Evolutionary conservation across 1,139 yeast species (phyloP).

Genomic region (Oligophagozyma castellii): DNA sequence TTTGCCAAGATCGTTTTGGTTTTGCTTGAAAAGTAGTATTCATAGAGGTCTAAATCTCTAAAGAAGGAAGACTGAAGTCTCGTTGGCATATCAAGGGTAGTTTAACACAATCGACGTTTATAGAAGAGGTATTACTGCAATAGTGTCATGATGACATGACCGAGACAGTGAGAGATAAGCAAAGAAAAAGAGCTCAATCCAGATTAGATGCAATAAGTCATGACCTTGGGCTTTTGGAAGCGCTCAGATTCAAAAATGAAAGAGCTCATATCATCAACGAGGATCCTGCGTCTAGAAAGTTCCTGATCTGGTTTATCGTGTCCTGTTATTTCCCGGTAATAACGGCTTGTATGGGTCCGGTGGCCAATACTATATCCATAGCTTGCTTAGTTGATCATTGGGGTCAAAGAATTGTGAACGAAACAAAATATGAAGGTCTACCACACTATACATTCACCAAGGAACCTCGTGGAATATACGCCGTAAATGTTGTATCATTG

Average conservation of each 20-base stretch:
- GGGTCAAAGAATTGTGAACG: conserved; percentile 29
- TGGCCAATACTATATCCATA: conserved; percentile 59
- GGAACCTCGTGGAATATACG: conserved; percentile 34
- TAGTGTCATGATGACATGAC: not conserved
- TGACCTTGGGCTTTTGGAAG: conserved; percentile 8
- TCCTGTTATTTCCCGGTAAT: conserved; percentile 58
- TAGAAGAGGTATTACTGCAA: no score
- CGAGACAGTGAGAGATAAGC: not conserved
- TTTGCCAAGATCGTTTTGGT: no score
- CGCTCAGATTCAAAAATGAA: conserved; percentile 14
- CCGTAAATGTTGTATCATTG: conserved; percentile 48
- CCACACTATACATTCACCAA: conserved; percentile 7
- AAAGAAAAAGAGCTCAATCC: not conserved
- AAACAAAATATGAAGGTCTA: not conserved
- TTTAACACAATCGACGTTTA: no score
- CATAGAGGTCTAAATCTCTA: no score
- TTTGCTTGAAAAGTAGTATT: no score
- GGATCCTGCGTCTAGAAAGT: conserved; percentile 20
- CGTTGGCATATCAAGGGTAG: no score
- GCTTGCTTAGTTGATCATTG: conserved; percentile 63
- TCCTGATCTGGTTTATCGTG: conserved; percentile 44
- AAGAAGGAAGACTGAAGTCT: no score
- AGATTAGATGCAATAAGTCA: conserved; percentile 1
- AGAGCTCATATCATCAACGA: conserved; percentile 17
- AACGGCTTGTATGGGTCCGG: conserved; percentile 67